Evolutionary conservation across 805 yeast species (phyloP).

Genomic region (Yamadazyma sp.): DNA sequence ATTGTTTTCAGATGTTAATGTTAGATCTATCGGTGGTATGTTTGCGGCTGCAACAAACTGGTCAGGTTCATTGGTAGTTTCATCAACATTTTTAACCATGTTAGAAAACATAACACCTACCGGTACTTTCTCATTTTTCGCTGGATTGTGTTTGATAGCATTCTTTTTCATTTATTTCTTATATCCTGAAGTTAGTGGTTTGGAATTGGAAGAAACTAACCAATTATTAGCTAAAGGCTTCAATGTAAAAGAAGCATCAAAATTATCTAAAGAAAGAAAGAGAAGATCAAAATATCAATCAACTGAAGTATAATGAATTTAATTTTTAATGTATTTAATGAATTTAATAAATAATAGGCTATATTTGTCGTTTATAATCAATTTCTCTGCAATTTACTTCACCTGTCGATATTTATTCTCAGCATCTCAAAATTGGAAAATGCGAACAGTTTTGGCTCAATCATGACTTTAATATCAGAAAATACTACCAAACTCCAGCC

Average conservation of each 20-base stretch:
- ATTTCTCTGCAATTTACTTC: too few relatives aligned
- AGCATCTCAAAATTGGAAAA: too few relatives aligned
- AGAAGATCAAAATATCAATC: slow-evolving; percentile 18
- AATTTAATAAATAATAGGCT: too few relatives aligned
- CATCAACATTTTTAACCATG: slow-evolving; percentile 93
- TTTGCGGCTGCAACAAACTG: slow-evolving; percentile 91
- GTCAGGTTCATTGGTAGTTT: slow-evolving; percentile 90
- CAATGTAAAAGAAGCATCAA: slow-evolving; percentile 59
- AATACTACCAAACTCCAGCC: slow-evolving; percentile 8
- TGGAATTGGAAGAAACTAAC: slow-evolving; percentile 90
- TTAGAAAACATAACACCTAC: slow-evolving; percentile 89
- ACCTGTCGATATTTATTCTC: too few relatives aligned
- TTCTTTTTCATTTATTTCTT: slow-evolving; percentile 74
- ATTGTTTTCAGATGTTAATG: slow-evolving; percentile 82
- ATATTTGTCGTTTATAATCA: too few relatives aligned
- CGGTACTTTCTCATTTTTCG: slow-evolving; percentile 90
- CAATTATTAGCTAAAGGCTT: slow-evolving; percentile 79
- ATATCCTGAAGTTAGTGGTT: slow-evolving; percentile 88
- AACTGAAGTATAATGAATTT: too few relatives aligned
- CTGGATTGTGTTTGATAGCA: slow-evolving; percentile 72
- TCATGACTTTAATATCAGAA: slow-evolving; percentile 3
- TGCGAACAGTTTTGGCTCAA: too few relatives aligned
- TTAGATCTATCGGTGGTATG: slow-evolving; percentile 89
- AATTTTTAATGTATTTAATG: too few relatives aligned
- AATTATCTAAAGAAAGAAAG: slow-evolving; percentile 36